Evolutionary conservation across 345 rosid species (phyloP), one percentile per base, ranked within the genome.

Genomic region (Brassica juncea): DNA sequence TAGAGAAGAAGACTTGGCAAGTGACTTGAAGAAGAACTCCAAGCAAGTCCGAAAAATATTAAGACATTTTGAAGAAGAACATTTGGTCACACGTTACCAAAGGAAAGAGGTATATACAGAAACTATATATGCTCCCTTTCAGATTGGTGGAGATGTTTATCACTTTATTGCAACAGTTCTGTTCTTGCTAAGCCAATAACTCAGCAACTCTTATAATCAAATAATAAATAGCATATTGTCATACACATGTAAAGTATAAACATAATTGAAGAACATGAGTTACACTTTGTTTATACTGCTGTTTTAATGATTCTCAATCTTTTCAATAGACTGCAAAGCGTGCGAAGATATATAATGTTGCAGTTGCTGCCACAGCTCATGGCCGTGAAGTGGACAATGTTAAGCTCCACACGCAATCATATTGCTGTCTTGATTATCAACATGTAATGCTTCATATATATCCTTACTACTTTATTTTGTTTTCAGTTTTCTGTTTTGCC

Each of bases 1-100:
- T 75, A 86, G 96, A 81, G 99, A 95, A 86, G 98, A 95, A 84
- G 97, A 90, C 86, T 85, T 95, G 85, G 98, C 98, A 7, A 93
- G 87, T 83, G 97, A 93, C 37, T 84, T 93, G 85, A 89, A 87
- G 77, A 68, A 89, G 66, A 96, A 95, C 52, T 74, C 91, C 12
- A 95, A 93, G 88, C 97, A 91, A 78, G 91, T 93, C 27, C 88
- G 94, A 7, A 88, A 93, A 63, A 89, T 82, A 63, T 76, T 95
- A 65, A 84, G 89, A 19, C 83, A 85, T 65, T 90, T 93, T 71
- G 96, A 95, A 84, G 94, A 90, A 84, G 91, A 95, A 80, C 90
- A 91, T 62, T 83, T 93, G 62, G 80, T 91, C 16, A 87, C 90
- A 63, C 91, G 94, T 37, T 92, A 89, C 76, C 89, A 90, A 31